Evolutionary conservation across 192 early-diverging fungal species (phyloP), one percentile per base, ranked within the genome.

Genomic region (Coemansia sp.): DNA sequence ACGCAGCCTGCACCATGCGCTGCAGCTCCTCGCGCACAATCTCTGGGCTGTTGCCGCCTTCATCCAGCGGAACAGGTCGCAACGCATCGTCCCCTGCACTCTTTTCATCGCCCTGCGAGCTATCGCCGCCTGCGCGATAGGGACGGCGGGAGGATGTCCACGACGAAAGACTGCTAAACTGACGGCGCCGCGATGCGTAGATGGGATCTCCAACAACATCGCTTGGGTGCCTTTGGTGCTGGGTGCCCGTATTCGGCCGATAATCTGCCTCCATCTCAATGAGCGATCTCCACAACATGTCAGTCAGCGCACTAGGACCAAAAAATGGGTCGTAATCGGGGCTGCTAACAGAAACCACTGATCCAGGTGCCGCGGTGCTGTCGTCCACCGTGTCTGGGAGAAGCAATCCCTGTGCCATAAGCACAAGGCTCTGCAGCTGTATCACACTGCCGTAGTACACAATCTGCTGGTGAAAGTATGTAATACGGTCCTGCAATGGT

Each of bases 381-480:
- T 81, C 75, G 10, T 68, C 76, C 9, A 73, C 59, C 0, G 67
- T 40, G 11, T 74, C 75, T 1, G 80, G 80, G n/a, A 82, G 63
- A 42, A 77, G 66, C 66, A 74, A 49, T 15, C 75, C 80, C 42
- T 77, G 75, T 0, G 64, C 41, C 75, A 71, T 74, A 32, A 82
- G 49, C 15, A 82, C 47, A 41, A 82, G 65, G 63, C 71, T 71
- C 40, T 77, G 74, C 45, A 82, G 62, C 68, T 77, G 80, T 6
- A 82, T 82, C 15, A 82, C 74, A 32, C 68, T 65, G 59, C 80
- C 76, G 39, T 77, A 77, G 66, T 77, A 82, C 52, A 61, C 70
- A 42, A 82, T 74, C 63, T 82, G 80, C 59, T 77, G 75, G 49
- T 82, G 75, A 40, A 77, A 71, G 49, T 77, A 71, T 11, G 80